Evolutionary conservation across 495 filamentous ascomycete genomes (phyloP).

Genomic region (Annulohypoxylon bovei): DNA sequence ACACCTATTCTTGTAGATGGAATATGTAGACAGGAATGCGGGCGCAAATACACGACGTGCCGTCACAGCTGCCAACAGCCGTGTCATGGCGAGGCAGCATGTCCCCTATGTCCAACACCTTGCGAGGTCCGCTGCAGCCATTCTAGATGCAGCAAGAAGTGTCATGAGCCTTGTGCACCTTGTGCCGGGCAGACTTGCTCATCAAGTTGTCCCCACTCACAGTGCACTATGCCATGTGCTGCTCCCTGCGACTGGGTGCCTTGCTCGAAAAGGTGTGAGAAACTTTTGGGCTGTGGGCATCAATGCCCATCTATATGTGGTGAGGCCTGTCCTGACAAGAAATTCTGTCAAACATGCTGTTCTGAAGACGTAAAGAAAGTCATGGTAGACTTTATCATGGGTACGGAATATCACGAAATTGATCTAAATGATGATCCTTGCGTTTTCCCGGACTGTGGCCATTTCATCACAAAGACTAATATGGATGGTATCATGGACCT

Average conservation of each 20-base stretch:
- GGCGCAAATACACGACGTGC: constrained; percentile 67
- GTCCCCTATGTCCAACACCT: constrained; percentile 61
- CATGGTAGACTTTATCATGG: constrained; percentile 65
- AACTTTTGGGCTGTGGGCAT: constrained; percentile 69
- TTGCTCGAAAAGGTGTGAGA: constrained; percentile 70
- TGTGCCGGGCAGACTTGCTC: constrained; percentile 68
- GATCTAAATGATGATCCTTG: constrained; percentile 69
- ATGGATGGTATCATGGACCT: constrained; percentile 77
- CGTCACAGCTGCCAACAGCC: constrained; percentile 60
- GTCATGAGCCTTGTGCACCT: constrained; percentile 71
- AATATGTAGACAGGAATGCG: constrained; percentile 63
- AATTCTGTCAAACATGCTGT: constrained; percentile 68
- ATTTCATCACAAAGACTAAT: constrained; percentile 68
- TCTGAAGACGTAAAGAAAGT: constrained; percentile 53
- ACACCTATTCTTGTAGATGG: too few species aligned
- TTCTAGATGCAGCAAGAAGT: constrained; percentile 66
- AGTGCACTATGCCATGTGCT: constrained; percentile 74
- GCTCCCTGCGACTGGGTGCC: constrained; percentile 76
- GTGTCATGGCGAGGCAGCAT: constrained; percentile 66
- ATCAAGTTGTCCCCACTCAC: constrained; percentile 65
- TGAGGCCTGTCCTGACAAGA: constrained; percentile 65
- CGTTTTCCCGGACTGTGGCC: constrained; percentile 74
- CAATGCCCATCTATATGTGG: constrained; percentile 73
- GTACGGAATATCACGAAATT: constrained; percentile 63
- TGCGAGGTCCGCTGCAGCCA: constrained; percentile 74